phyloP scores from a whole-genome alignment of 257 asterid species.

The Solanum gracilifrons region DNA sequence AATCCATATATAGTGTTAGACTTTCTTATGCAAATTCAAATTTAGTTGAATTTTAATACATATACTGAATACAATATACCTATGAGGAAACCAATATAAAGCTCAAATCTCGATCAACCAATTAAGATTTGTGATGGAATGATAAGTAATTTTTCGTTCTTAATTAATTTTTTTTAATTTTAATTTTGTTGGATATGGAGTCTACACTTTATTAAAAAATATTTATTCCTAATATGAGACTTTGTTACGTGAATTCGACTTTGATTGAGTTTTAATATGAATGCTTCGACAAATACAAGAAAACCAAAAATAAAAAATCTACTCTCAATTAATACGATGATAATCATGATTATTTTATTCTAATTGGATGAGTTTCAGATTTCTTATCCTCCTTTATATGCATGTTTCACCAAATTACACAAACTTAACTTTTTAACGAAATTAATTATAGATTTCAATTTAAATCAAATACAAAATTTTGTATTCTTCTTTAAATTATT shows the following conservation, averaged over 20 bases:
- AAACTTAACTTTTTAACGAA: too few relatives aligned
- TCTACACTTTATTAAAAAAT: background rate
- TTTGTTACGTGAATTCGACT: background rate
- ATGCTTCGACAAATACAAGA: background rate
- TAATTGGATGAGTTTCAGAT: background rate
- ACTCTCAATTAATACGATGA: background rate
- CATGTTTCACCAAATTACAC: background rate
- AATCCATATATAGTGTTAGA: too few relatives aligned
- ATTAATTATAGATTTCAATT: too few relatives aligned
- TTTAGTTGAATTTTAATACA: background rate
- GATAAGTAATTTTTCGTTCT: background rate
- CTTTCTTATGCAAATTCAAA: background rate
- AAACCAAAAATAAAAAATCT: too few relatives aligned
- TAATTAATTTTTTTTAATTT: background rate
- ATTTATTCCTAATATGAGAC: background rate
- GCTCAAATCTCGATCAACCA: background rate
- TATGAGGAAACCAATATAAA: background rate
- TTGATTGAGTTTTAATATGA: background rate
- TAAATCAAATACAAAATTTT: too few relatives aligned
- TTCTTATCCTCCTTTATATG: background rate
- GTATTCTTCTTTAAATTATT: too few relatives aligned
- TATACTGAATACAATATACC: background rate
- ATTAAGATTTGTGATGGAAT: background rate
- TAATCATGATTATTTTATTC: background rate
- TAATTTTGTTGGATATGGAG: rapidly evolving